A percentile compares a stretch with the other conserved stretches of the same genome.
Evolutionary conservation across 2,329 filamentous ascomycete species (phyloP).

Genomic region (Paraphoma sp.): DNA sequence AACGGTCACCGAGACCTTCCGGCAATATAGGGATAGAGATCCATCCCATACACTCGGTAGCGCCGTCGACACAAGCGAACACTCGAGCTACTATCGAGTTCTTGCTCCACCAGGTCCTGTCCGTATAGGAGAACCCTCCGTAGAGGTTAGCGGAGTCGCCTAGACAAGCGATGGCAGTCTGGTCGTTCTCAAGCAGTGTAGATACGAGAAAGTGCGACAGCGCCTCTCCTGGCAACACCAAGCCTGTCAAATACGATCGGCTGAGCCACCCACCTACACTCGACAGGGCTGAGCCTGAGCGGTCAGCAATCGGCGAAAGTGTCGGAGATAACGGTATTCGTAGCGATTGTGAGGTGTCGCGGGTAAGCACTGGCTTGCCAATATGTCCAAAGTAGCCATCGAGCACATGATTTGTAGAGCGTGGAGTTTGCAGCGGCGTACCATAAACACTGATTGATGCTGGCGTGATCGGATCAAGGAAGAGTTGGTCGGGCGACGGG

Average conservation of each 20-base stretch:
- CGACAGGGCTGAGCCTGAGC: constrained; percentile 15
- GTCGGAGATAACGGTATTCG: constrained; percentile 39
- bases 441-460: constrained; percentile 45
- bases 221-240: constrained; percentile 61
- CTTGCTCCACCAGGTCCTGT: constrained; percentile 64
- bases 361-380: constrained; percentile 27
- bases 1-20: constrained; percentile 51
- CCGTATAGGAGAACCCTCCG: constrained; percentile 60
- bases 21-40: constrained; percentile 53
- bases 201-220: constrained; percentile 63
- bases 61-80: constrained; percentile 53
- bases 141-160: constrained; percentile 61
- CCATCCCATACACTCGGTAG: constrained; percentile 64
- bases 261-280: constrained; percentile 62
- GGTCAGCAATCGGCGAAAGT: constrained; percentile 14
- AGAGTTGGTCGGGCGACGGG: constrained; percentile 26
- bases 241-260: constrained; percentile 61
- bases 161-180: constrained; percentile 54
- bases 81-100: constrained; percentile 62
- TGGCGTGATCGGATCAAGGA: constrained; percentile 33
- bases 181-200: constrained; percentile 63
- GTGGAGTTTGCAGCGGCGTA: constrained; percentile 48
- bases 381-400: constrained; percentile 47
- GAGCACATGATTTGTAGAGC: constrained; percentile 27
- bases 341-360: constrained; percentile 37